Evolutionary conservation across 768 basidiomycete species (phyloP).

Genomic region (Rhizopogon sp.): DNA sequence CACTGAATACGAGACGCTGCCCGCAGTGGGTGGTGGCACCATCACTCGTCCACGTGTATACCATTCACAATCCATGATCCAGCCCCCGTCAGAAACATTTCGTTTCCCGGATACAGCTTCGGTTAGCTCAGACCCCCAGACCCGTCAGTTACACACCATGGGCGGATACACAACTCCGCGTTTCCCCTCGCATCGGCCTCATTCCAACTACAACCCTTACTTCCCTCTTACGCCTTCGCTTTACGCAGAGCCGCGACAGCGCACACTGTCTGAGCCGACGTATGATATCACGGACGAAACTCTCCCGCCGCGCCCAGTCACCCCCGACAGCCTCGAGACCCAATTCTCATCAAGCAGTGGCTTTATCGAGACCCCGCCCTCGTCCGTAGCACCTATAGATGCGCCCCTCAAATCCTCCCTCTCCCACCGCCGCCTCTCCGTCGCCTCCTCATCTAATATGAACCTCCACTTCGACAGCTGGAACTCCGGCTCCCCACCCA

Average conservation of each 20-base stretch:
- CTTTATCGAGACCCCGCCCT: conserved; percentile 41
- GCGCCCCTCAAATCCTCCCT: conserved; percentile 13
- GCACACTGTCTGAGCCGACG: conserved; percentile 14
- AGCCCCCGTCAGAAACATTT: conserved; percentile 32
- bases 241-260: neutral
- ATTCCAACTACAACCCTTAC: conserved; percentile 18
- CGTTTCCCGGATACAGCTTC: conserved; percentile 41
- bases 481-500: conserved; percentile 28
- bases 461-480: conserved; percentile 22
- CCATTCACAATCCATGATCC: conserved; percentile 79
- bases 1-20: conserved; percentile 79
- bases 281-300: conserved; percentile 16
- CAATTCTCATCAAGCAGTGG: conserved; percentile 42
- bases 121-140: neutral
- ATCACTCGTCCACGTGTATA: conserved; percentile 81
- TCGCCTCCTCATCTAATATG: conserved; percentile 27
- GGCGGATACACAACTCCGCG: conserved; percentile 1
- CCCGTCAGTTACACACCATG: neutral
- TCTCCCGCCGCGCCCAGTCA: conserved; percentile 31
- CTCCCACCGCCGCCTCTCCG: conserved; percentile 28
- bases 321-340: conserved; percentile 49
- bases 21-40: conserved; percentile 88
- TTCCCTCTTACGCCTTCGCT: conserved; percentile 4
- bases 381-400: conserved; percentile 24
- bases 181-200: conserved; percentile 12